Conservation (phyloP, 2,329 filamentous ascomycete genomes). For the Calycina marina region DNA sequence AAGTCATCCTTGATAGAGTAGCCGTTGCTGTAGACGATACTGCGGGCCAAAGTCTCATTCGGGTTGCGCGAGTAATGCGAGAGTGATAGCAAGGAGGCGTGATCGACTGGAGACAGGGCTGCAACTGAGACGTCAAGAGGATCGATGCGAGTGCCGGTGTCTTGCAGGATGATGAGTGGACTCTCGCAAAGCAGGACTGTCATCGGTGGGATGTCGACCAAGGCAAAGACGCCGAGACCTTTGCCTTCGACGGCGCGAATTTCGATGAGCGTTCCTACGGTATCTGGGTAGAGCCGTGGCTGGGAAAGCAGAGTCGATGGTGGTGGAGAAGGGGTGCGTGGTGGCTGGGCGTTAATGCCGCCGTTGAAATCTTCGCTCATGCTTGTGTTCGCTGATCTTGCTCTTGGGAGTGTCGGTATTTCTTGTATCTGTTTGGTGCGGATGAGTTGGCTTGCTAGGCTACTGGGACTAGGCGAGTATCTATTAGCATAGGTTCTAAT, state of each 20-base stretch:
- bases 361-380: no score
- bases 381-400: no score
- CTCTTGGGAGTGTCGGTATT: no score
- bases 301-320: background rate
- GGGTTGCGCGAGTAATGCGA: conserved; percentile 8
- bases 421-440: no score
- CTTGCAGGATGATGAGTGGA: conserved; percentile 12
- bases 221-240: conserved; percentile 15
- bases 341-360: background rate
- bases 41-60: conserved; percentile 7
- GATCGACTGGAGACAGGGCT: conserved; percentile 6
- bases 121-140: conserved; percentile 8
- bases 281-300: conserved; percentile 12
- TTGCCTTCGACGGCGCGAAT: conserved; percentile 8
- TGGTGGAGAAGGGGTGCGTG: background rate
- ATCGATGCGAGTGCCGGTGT: conserved; percentile 9
- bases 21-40: conserved; percentile 15
- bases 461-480: no score
- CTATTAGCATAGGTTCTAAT: no score
- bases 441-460: no score
- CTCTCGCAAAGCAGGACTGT: conserved; percentile 12
- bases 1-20: conserved; percentile 10
- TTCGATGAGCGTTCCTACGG: conserved; percentile 11
- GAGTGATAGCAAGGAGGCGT: conserved; percentile 6
- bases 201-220: conserved; percentile 8